These are phyloP conservation scores for Phlebiopsis gigantea DNA, from an alignment of 768 basidiomycete genomes.

Conservation along the genomic window DNA sequence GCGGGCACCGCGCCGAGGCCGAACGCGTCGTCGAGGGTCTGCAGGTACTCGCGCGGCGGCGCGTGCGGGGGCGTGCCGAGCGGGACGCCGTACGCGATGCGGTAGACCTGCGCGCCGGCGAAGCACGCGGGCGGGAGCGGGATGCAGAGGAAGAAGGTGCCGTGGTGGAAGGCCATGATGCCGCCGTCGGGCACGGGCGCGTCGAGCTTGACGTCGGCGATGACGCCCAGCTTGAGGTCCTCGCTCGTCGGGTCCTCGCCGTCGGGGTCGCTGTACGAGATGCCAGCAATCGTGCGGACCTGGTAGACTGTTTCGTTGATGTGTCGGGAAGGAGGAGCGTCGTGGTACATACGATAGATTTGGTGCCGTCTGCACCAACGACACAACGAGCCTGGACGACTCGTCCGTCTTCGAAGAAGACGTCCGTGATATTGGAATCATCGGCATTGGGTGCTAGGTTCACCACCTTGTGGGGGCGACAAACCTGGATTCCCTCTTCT, in stretches of 20 bases:
- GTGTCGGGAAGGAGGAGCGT: too few relatives aligned
- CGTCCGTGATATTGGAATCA: constrained; percentile 30
- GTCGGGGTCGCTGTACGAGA: constrained; percentile 41
- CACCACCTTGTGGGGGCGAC: constrained; percentile 35
- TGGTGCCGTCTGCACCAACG: constrained; percentile 47
- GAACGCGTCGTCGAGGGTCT: constrained; percentile 36
- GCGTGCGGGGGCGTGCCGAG: constrained; percentile 31
- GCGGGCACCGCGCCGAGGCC: constrained; percentile 34
- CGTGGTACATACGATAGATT: constrained; percentile 34
- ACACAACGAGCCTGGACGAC: constrained; percentile 40
- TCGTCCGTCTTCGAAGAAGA: constrained; percentile 43
- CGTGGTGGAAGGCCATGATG: constrained; percentile 23
- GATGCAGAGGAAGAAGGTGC: constrained; percentile 31
- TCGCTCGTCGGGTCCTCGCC: constrained; percentile 19
- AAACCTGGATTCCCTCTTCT: constrained; percentile 27
- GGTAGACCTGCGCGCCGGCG: constrained; percentile 26
- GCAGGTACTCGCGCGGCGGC: constrained; percentile 38
- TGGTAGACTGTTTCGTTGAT: constrained; percentile 23
- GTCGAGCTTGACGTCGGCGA: constrained; percentile 38
- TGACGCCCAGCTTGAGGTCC: constrained; percentile 33
- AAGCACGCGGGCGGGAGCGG: constrained; percentile 30
- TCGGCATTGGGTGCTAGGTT: constrained; percentile 29
- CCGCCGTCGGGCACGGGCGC: constrained; percentile 20
- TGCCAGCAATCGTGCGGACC: constrained; percentile 37
- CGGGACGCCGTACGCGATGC: constrained; percentile 38